A percentile compares a stretch with the other conserved stretches of the same genome.
Evolutionary conservation across 345 rosid species (phyloP).

Genomic region (Citrus medica): DNA sequence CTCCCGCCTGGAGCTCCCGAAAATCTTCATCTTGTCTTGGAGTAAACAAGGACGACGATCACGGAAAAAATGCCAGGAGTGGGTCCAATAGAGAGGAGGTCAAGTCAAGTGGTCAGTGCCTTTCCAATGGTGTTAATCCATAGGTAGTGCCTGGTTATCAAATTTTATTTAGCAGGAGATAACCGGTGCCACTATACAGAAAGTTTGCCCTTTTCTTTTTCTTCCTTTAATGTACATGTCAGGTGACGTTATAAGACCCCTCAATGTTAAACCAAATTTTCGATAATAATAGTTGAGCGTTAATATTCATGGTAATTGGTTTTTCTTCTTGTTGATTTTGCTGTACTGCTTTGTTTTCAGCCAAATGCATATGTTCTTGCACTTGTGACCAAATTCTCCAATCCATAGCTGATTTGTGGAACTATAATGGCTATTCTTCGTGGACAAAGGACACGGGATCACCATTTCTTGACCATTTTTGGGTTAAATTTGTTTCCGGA

Average conservation of each 20-base stretch:
- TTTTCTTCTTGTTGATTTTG: background rate
- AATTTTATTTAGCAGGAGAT: constrained; percentile 31
- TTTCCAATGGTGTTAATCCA: constrained; percentile 12
- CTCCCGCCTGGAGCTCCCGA: constrained; percentile 26
- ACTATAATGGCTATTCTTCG: background rate
- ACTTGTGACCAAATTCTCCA: background rate
- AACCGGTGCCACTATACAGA: constrained; percentile 26
- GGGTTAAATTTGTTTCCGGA: background rate
- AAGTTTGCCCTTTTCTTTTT: background rate
- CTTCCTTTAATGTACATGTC: constrained; percentile 36
- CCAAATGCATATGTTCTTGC: background rate
- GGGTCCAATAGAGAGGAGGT: background rate
- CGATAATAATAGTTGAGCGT: constrained; percentile 15
- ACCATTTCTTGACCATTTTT: background rate
- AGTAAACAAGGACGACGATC: constrained; percentile 10
- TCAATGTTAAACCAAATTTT: constrained; percentile 23
- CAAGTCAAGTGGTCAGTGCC: constrained; percentile 6
- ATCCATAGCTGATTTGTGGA: background rate
- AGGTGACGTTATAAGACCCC: constrained; percentile 30
- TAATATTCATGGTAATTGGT: background rate
- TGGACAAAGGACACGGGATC: background rate
- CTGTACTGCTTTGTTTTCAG: background rate
- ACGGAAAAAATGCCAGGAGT: constrained; percentile 3
- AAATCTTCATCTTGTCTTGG: constrained; percentile 15
- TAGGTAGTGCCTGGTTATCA: constrained; percentile 26